Evolutionary conservation across 2,329 filamentous ascomycete species (phyloP).

Genomic region (Fusarium bactridioides): DNA sequence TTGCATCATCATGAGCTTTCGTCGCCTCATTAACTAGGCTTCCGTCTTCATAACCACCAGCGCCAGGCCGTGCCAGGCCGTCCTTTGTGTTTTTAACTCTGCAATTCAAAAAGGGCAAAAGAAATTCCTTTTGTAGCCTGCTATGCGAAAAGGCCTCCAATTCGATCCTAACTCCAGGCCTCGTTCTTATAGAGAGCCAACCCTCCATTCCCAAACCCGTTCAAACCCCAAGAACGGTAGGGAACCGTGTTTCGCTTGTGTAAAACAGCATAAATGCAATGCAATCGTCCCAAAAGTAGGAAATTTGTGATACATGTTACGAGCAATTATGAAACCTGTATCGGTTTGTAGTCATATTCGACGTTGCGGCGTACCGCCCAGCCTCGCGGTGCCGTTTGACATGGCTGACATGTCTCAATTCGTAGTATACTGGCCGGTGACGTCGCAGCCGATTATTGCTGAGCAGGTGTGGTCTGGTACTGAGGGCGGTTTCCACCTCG

Average conservation of each 20-base stretch:
- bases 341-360: slow-evolving; percentile 14
- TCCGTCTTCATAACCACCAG: slow-evolving; percentile 32
- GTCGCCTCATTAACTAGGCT: slow-evolving; percentile 34
- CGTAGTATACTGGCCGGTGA: not conserved
- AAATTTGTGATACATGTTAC: slow-evolving; percentile 45
- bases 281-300: slow-evolving; percentile 29
- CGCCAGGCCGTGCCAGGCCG: slow-evolving; percentile 37
- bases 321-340: slow-evolving; percentile 27
- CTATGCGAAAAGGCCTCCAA: slow-evolving; percentile 29
- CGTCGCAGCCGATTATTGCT: slow-evolving; percentile 36
- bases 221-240: slow-evolving; percentile 17
- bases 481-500: slow-evolving; percentile 49
- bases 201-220: slow-evolving; percentile 23
- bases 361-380: not conserved
- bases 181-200: slow-evolving; percentile 27
- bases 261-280: slow-evolving; percentile 35
- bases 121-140: slow-evolving; percentile 31
- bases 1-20: slow-evolving; percentile 26
- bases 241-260: slow-evolving; percentile 21
- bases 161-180: slow-evolving; percentile 42
- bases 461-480: slow-evolving; percentile 42
- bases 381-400: not conserved
- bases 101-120: slow-evolving; percentile 40
- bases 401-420: not conserved
- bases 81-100: slow-evolving; percentile 23